Evolutionary conservation across 2,329 filamentous ascomycete species (phyloP).

Genomic region (Cladosporium sp.): DNA sequence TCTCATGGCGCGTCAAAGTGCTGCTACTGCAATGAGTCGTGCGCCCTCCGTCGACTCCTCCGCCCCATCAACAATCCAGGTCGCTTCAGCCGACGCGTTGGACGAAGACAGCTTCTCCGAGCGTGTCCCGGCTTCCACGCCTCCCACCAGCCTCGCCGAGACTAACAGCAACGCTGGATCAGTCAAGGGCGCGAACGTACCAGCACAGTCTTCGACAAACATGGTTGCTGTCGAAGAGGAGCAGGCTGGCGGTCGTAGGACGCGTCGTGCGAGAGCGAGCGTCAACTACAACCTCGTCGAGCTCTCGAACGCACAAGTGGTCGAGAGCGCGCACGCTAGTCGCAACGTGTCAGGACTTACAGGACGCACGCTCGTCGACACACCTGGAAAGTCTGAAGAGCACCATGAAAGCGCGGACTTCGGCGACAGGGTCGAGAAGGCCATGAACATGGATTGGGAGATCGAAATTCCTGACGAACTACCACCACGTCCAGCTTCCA

Average conservation of each 20-base stretch:
- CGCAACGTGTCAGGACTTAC: conserved; percentile 52
- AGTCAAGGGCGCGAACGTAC: conserved; percentile 27
- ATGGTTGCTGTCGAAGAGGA: conserved; percentile 29
- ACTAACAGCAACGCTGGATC: conserved; percentile 56
- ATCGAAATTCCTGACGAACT: conserved; percentile 27
- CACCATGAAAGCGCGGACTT: conserved; percentile 14
- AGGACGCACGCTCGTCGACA: conserved; percentile 35
- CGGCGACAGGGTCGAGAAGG: conserved; percentile 48
- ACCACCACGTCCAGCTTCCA: conserved; percentile 10
- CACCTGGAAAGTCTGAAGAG: conserved; percentile 27
- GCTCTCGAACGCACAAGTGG: conserved; percentile 34
- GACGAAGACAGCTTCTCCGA: conserved; percentile 47
- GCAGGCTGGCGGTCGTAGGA: conserved; percentile 43
- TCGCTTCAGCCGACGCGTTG: conserved; percentile 32
- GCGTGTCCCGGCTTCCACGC: conserved; percentile 61
- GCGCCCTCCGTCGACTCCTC: conserved; percentile 47
- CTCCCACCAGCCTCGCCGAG: conserved; percentile 67
- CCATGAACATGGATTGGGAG: conserved; percentile 46
- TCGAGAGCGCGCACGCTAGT: conserved; percentile 23
- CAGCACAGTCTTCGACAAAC: conserved; percentile 31
- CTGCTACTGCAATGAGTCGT: conserved; percentile 33
- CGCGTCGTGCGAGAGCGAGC: conserved; percentile 58
- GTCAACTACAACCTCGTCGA: conserved; percentile 62
- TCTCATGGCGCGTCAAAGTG: conserved; percentile 13
- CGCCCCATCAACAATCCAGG: conserved; percentile 46